These are phyloP conservation scores for Penicillium vulpinum DNA, from an alignment of 2,329 filamentous ascomycete species.

Conservation along the genomic window DNA sequence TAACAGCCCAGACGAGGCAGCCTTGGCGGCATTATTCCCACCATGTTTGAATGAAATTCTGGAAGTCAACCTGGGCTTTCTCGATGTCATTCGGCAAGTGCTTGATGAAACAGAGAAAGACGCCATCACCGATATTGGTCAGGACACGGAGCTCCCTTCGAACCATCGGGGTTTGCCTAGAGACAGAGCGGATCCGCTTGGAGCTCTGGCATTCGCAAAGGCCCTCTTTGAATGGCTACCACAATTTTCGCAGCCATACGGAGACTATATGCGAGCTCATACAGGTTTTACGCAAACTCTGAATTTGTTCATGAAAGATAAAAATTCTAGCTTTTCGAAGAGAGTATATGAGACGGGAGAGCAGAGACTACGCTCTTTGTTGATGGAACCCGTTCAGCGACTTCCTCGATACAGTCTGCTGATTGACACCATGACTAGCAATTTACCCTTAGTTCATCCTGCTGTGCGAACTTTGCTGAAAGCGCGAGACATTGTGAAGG, in stretches of 20 bases:
- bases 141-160: constrained; percentile 51
- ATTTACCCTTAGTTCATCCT: constrained; percentile 80
- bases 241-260: constrained; percentile 85
- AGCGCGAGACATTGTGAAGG: constrained; percentile 88
- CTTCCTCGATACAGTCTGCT: constrained; percentile 92
- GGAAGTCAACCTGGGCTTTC: constrained; percentile 76
- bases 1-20: constrained; percentile 68
- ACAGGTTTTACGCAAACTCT: constrained; percentile 81
- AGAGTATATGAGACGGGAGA: constrained; percentile 81
- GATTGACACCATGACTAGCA: constrained; percentile 91
- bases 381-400: constrained; percentile 95
- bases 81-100: constrained; percentile 71
- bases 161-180: constrained; percentile 43
- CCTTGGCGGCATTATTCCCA: constrained; percentile 77
- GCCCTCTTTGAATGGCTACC: constrained; percentile 90
- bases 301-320: constrained; percentile 71
- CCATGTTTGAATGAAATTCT: constrained; percentile 76
- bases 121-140: constrained; percentile 73
- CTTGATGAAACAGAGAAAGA: constrained; percentile 83
- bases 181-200: constrained; percentile 68
- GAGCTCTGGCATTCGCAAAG: constrained; percentile 74
- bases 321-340: constrained; percentile 78
- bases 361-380: constrained; percentile 81
- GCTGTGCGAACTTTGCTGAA: constrained; percentile 80
- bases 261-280: constrained; percentile 88